These are phyloP conservation scores for Cytospora mali DNA, from an alignment of 2,329 filamentous ascomycete genomes.

Conservation along the genomic window DNA sequence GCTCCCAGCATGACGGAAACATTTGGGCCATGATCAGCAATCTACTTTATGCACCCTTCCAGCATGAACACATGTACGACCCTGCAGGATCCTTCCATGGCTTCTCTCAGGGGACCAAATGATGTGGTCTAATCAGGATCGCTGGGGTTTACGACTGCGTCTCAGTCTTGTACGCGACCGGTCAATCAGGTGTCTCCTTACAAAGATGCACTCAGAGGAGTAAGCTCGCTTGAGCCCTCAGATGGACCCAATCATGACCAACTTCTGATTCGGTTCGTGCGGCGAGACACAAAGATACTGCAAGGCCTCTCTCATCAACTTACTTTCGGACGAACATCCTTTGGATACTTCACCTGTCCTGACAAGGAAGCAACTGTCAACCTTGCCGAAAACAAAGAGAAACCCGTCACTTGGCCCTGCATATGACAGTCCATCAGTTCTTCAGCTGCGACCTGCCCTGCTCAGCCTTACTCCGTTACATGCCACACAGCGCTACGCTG, in stretches of 20 bases:
- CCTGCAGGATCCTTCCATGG: neutral
- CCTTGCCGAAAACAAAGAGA: neutral
- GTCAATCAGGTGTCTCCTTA: neutral
- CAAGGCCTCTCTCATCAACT: conserved; percentile 1
- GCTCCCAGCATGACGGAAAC: neutral
- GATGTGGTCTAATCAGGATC: neutral
- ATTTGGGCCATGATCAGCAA: neutral
- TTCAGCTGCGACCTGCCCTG: neutral
- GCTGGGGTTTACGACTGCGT: neutral
- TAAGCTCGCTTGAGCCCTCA: conserved; percentile 7
- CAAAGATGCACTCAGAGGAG: neutral
- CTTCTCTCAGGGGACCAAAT: neutral
- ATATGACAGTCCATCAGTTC: neutral
- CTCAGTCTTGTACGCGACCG: neutral
- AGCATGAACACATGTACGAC: conserved; percentile 6
- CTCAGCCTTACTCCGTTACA: neutral
- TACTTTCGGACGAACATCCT: neutral
- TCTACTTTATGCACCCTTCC: neutral
- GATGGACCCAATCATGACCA: neutral
- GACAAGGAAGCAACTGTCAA: neutral
- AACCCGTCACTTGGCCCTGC: neutral
- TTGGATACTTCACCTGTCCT: neutral
- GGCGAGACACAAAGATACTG: conserved; percentile 11
- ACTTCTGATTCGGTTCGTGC: conserved; percentile 1
- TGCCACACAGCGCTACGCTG: neutral